Evolutionary conservation across 495 filamentous ascomycete genomes (phyloP).

Genomic region (Chaetomidium leptoderma): DNA sequence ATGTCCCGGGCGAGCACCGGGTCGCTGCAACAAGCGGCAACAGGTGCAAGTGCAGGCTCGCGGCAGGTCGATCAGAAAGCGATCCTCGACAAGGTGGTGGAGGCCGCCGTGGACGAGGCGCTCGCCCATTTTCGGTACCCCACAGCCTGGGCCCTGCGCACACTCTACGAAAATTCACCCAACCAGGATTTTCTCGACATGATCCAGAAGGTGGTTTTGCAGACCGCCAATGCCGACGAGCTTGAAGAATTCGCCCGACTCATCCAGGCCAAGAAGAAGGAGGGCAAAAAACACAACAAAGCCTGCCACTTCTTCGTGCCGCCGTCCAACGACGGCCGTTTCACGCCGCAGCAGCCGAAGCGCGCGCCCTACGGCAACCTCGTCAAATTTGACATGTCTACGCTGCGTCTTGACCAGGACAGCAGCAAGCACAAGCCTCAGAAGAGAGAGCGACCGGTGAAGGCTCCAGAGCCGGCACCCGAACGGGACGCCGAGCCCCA

Average conservation of each 20-base stretch:
- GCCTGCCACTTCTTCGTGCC: conserved; percentile 47
- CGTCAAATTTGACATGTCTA: conserved; percentile 36
- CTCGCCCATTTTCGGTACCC: conserved; percentile 47
- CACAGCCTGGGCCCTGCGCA: conserved; percentile 52
- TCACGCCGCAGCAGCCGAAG: conserved; percentile 37
- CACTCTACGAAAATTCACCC: conserved; percentile 45
- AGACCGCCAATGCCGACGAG: conserved; percentile 42
- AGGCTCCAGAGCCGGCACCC: background rate
- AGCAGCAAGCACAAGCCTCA: background rate
- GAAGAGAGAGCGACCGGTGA: conserved; percentile 2
- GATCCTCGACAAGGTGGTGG: conserved; percentile 31
- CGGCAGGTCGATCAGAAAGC: conserved; percentile 32
- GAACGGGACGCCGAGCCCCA: conserved; percentile 7
- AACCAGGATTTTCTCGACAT: conserved; percentile 43
- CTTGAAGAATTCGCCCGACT: conserved; percentile 41
- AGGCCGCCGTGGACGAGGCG: conserved; percentile 47
- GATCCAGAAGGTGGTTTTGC: conserved; percentile 45
- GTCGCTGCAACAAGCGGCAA: conserved; percentile 15
- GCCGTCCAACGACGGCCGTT: conserved; percentile 29
- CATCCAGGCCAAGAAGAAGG: conserved; percentile 44
- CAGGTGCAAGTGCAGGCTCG: conserved; percentile 16
- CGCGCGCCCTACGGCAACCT: conserved; percentile 42
- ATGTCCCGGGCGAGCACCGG: conserved; percentile 24
- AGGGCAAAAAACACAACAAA: conserved; percentile 46
- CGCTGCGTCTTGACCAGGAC: conserved; percentile 13